Conservation (phyloP, 176 grass and related monocot species). For the Alloteropsis semialata region DNA sequence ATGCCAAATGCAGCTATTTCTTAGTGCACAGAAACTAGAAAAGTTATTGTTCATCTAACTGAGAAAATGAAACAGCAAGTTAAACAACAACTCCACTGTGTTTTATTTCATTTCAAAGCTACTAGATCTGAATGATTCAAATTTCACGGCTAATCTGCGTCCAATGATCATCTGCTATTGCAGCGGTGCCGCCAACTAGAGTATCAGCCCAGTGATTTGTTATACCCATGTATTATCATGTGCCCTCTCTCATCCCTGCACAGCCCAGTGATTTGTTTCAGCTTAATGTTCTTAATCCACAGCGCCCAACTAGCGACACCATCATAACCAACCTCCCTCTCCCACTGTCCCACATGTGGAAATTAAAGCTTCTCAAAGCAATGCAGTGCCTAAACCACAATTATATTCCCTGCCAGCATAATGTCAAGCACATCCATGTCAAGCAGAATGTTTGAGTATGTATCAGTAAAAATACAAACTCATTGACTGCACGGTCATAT, state of each 20-base stretch:
- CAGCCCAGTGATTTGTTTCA: not conserved
- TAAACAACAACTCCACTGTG: not conserved
- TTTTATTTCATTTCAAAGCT: not conserved
- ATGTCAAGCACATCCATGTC: not conserved
- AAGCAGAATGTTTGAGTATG: not conserved
- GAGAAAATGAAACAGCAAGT: too few species aligned
- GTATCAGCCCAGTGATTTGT: too few species aligned
- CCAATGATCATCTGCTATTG: too few species aligned
- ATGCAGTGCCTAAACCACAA: not conserved
- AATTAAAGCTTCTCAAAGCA: not conserved
- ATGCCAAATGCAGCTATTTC: too few species aligned
- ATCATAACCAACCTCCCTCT: not conserved
- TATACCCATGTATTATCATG: constrained; percentile 14
- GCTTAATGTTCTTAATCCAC: not conserved
- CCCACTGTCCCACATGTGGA: not conserved
- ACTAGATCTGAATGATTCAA: not conserved
- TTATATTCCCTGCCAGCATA: not conserved
- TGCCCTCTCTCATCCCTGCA: not conserved
- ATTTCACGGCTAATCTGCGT: constrained; percentile 2
- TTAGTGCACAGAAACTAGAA: too few species aligned
- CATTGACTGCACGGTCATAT: too few species aligned
- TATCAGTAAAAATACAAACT: too few species aligned
- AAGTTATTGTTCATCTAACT: not conserved
- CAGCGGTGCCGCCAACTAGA: too few species aligned
- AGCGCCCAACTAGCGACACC: not conserved